Evolutionary conservation across 169 alveolate species (phyloP).

Genomic region (Eimeria praecox): DNA sequence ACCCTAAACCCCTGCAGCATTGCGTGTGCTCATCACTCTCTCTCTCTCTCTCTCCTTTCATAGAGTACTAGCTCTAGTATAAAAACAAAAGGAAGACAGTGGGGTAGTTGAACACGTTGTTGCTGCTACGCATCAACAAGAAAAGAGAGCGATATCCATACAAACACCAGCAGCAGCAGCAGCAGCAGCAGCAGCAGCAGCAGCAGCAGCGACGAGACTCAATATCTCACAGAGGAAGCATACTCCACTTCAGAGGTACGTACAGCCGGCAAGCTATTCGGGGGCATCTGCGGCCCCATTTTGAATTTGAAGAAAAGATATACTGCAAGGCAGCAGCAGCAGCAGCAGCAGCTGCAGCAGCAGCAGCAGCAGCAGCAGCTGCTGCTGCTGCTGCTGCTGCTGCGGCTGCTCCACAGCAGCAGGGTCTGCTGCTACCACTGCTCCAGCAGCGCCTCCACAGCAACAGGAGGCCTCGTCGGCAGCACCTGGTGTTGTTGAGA

Average conservation of each 20-base stretch:
- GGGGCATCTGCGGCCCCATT: constrained; percentile 50
- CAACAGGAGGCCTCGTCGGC: neutral
- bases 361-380: neutral
- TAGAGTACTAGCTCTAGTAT: no score
- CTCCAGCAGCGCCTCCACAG: neutral
- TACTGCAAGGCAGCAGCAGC: neutral
- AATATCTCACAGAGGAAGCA: constrained; percentile 21
- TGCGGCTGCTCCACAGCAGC: neutral
- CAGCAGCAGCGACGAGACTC: neutral
- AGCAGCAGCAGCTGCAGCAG: constrained; percentile 9
- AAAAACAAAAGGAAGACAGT: neutral
- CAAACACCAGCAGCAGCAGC: neutral
- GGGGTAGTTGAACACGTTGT: neutral
- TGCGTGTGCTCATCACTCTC: neutral
- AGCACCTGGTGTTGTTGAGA: neutral
- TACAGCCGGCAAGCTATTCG: neutral
- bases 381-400: constrained; percentile 14
- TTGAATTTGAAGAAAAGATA: neutral
- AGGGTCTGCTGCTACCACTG: constrained; percentile 1
- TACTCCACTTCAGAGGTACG: constrained; percentile 33
- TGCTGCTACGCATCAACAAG: neutral
- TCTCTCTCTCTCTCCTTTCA: neutral
- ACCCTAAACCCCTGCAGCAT: neutral
- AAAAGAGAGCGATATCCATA: neutral
- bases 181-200: constrained; percentile 33